Conservation (phyloP, 495 filamentous ascomycete genomes). For the Xylaria scruposa region DNA sequence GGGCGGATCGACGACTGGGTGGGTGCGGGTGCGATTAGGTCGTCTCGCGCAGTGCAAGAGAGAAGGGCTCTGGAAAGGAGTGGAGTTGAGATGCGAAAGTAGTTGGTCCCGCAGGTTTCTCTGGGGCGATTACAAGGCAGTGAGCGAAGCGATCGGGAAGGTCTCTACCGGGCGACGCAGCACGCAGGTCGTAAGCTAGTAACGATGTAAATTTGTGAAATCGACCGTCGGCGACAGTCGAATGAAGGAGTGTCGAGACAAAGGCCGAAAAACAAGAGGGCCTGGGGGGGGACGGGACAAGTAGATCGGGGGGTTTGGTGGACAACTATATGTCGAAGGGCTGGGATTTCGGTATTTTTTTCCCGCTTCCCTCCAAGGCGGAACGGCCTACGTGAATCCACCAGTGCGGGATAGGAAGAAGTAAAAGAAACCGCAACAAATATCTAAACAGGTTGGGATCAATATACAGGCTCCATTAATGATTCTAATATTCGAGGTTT, state of each 20-base stretch:
- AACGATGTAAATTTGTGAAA: conserved; percentile 17
- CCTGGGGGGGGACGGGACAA: neutral
- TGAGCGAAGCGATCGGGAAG: conserved; percentile 24
- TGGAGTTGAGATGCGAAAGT: conserved; percentile 27
- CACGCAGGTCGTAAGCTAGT: conserved; percentile 14
- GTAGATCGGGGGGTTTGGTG: conserved; percentile 12
- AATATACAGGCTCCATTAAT: conserved; percentile 66
- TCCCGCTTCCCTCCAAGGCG: conserved; percentile 34
- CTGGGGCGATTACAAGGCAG: conserved; percentile 31
- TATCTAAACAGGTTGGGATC: conserved; percentile 45
- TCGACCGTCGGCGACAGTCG: conserved; percentile 21
- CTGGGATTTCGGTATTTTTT: conserved; percentile 26
- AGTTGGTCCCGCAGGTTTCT: conserved; percentile 26
- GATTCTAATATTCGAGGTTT: conserved; percentile 54
- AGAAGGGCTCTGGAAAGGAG: conserved; percentile 23
- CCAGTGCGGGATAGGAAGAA: conserved; percentile 40
- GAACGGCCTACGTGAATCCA: conserved; percentile 30
- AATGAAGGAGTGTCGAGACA: conserved; percentile 30
- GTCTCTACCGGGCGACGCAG: conserved; percentile 24
- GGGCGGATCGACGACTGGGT: conserved; percentile 13
- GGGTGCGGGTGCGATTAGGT: conserved; percentile 25
- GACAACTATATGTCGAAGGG: conserved; percentile 2
- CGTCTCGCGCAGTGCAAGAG: conserved; percentile 25
- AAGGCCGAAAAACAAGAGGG: conserved; percentile 18
- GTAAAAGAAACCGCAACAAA: conserved; percentile 41